phyloP scores from a whole-genome alignment of 257 asterid species.

The Cordia subcordata region DNA sequence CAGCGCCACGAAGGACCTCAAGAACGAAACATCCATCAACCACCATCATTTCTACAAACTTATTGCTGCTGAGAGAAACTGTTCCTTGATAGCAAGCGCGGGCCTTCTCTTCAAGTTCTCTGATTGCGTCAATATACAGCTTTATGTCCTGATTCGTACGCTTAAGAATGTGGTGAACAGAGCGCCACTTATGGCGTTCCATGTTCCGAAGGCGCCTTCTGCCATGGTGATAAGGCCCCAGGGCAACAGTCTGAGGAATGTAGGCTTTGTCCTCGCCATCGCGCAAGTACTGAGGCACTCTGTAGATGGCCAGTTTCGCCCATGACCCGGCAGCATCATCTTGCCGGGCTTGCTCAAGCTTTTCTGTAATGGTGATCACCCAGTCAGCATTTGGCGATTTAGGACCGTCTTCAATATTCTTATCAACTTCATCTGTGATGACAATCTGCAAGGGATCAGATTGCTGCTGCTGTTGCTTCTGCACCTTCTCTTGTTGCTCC shows the following conservation, averaged over 20 bases:
- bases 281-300: slow-evolving; percentile 59
- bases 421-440: slow-evolving; percentile 11
- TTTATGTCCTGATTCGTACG: slow-evolving; percentile 48
- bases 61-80: slow-evolving; percentile 51
- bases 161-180: slow-evolving; percentile 49
- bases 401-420: slow-evolving; percentile 19
- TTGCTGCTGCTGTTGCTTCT: slow-evolving; percentile 22
- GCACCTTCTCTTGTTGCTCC: slow-evolving; percentile 14
- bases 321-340: slow-evolving; percentile 58
- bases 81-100: slow-evolving; percentile 69
- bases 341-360: slow-evolving; percentile 54
- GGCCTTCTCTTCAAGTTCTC: slow-evolving; percentile 53
- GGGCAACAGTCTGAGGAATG: slow-evolving; percentile 68
- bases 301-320: slow-evolving; percentile 62
- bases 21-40: slow-evolving; percentile 67
- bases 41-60: slow-evolving; percentile 79
- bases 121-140: slow-evolving; percentile 45
- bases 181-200: slow-evolving; percentile 89
- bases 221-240: slow-evolving; percentile 80
- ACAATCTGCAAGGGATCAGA: slow-evolving; percentile 22
- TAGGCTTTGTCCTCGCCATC: slow-evolving; percentile 66
- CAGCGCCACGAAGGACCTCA: slow-evolving; percentile 71
- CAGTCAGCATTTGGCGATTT: slow-evolving; percentile 51
- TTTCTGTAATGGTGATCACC: slow-evolving; percentile 58
- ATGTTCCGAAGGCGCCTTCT: slow-evolving; percentile 46